phyloP scores from a whole-genome alignment of 345 rosid genomes.

The Brassica juncea region DNA sequence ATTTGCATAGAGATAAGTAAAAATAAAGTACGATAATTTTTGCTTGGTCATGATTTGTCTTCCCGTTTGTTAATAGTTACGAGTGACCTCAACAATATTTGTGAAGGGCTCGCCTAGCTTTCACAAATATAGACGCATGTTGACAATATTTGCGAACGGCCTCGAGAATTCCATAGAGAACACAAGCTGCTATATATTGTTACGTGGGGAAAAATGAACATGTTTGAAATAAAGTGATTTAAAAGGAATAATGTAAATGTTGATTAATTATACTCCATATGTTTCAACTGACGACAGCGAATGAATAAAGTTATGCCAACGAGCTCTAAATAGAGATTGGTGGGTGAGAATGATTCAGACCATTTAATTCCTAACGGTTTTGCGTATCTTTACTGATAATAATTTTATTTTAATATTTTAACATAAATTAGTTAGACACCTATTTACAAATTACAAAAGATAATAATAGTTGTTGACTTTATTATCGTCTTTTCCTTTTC shows the following conservation, averaged over 20 bases:
- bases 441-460: constrained; percentile 1
- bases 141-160: background rate
- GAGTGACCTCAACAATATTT: constrained; percentile 15
- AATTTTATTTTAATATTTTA: background rate
- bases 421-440: constrained; percentile 7
- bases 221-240: background rate
- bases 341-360: constrained; percentile 27
- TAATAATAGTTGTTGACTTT: constrained; percentile 23
- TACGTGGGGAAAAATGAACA: background rate
- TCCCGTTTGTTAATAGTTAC: constrained; percentile 2
- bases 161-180: background rate
- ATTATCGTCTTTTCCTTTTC: constrained; percentile 23
- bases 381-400: constrained; percentile 17
- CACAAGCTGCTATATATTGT: background rate
- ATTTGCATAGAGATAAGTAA: background rate
- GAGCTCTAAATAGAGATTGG: constrained; percentile 4
- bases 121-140: background rate
- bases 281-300: background rate
- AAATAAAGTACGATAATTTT: background rate
- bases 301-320: constrained; percentile 37
- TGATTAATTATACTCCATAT: constrained; percentile 1
- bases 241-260: background rate
- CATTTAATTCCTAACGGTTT: constrained; percentile 36
- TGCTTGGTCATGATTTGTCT: constrained; percentile 7
- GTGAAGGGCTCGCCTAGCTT: background rate